Percentiles rank a stretch among this genome's conserved stretches.
Conservation (phyloP, 768 basidiomycete genomes). For the Lactifluus hygrophoroides region DNA sequence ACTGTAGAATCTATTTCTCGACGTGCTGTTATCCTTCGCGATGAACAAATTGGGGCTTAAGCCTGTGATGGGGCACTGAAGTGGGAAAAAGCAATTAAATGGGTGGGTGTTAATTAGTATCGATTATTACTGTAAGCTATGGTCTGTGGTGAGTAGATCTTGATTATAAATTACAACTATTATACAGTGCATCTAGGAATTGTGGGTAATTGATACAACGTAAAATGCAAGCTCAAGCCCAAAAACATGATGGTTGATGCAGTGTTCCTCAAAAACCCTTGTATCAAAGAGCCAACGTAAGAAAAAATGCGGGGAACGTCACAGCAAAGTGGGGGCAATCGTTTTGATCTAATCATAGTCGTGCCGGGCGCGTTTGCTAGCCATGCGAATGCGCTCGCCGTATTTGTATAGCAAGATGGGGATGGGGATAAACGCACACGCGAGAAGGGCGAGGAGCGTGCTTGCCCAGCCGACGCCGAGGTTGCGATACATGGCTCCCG, state of each 20-base stretch:
- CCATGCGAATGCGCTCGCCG: slow-evolving; percentile 15
- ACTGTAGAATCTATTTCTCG: neutral
- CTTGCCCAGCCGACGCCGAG: slow-evolving; percentile 25
- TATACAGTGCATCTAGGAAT: neutral
- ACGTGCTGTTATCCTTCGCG: neutral
- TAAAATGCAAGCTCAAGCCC: neutral
- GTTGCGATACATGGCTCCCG: slow-evolving; percentile 22
- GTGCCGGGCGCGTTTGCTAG: slow-evolving; percentile 19
- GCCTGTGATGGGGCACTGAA: too few species aligned
- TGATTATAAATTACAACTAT: neutral
- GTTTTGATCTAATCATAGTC: slow-evolving; percentile 4
- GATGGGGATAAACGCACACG: slow-evolving; percentile 23
- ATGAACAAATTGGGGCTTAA: too few species aligned
- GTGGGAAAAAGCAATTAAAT: neutral
- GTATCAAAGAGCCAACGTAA: neutral
- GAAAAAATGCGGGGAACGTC: too few species aligned
- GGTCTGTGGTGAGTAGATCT: too few species aligned
- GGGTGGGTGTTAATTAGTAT: too few species aligned
- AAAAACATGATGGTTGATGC: neutral
- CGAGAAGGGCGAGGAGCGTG: slow-evolving; percentile 24
- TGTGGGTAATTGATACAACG: neutral
- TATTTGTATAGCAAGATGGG: slow-evolving; percentile 19
- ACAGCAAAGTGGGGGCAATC: too few species aligned
- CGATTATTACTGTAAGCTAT: too few species aligned
- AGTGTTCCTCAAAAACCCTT: neutral